Evolutionary conservation across 805 yeast species (phyloP).

Genomic region (Grigorovia humatica): DNA sequence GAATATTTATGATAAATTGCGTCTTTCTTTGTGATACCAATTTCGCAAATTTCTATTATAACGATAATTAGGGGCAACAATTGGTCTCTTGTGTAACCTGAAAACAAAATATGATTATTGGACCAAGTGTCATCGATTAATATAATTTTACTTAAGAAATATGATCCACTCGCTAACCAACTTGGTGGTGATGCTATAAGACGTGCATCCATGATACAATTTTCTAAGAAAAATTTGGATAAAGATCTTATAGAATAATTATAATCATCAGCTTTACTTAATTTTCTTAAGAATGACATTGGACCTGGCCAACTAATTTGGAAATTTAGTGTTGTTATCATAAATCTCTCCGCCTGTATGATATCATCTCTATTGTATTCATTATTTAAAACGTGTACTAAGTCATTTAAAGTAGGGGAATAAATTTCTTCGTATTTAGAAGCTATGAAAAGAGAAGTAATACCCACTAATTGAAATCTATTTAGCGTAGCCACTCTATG

Average conservation of each 20-base stretch:
- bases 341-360: constrained; percentile 75
- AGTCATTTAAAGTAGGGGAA: constrained; percentile 82
- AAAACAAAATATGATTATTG: constrained; percentile 67
- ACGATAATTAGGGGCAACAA: constrained; percentile 62
- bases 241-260: constrained; percentile 82
- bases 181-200: constrained; percentile 83
- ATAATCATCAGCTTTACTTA: constrained; percentile 92
- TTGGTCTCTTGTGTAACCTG: constrained; percentile 79
- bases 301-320: constrained; percentile 98
- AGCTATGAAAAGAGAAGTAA: constrained; percentile 86
- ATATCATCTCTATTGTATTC: constrained; percentile 72
- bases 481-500: constrained; percentile 65
- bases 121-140: constrained; percentile 74
- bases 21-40: constrained; percentile 48
- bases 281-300: constrained; percentile 83
- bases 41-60: constrained; percentile 50
- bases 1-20: constrained; percentile 80
- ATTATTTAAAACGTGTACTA: constrained; percentile 79
- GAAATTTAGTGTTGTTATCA: constrained; percentile 81
- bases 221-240: constrained; percentile 80
- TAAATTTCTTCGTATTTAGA: constrained; percentile 92
- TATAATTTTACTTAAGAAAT: constrained; percentile 64
- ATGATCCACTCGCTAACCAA: constrained; percentile 91
- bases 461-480: constrained; percentile 84
- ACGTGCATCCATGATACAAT: constrained; percentile 77